A percentile compares a stretch with the other conserved stretches of the same genome.
These are phyloP conservation scores for Sordariomycetes sp. DNA, from an alignment of 2,329 filamentous ascomycete species.

Conservation along the genomic window DNA sequence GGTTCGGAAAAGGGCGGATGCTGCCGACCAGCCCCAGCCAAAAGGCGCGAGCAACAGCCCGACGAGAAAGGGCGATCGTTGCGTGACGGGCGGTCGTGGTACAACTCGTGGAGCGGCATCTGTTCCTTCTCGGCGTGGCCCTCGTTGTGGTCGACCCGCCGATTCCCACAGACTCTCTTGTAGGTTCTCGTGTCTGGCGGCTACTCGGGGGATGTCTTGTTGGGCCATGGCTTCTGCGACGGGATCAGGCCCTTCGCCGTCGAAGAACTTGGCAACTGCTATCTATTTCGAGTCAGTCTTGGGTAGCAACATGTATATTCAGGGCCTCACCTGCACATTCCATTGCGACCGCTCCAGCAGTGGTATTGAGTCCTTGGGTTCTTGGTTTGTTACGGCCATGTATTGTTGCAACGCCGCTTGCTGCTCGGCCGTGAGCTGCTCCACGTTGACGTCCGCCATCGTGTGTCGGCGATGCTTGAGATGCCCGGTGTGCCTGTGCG, in stretches of 20 bases:
- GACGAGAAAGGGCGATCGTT: slow-evolving; percentile 66
- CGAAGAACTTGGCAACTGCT: slow-evolving; percentile 94
- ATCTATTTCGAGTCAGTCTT: slow-evolving; percentile 47
- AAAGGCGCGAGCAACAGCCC: slow-evolving; percentile 75
- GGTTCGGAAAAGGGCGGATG: slow-evolving; percentile 61
- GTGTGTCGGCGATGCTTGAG: background rate
- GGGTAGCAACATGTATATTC: background rate
- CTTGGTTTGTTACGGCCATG: slow-evolving; percentile 79
- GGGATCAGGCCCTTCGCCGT: slow-evolving; percentile 80
- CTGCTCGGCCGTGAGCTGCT: slow-evolving; percentile 66
- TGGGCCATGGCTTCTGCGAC: slow-evolving; percentile 66
- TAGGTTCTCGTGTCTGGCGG: slow-evolving; percentile 65
- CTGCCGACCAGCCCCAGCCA: slow-evolving; percentile 63
- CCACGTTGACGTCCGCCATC: slow-evolving; percentile 44
- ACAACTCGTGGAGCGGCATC: slow-evolving; percentile 78
- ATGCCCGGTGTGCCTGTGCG: too few relatives aligned
- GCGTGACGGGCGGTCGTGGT: slow-evolving; percentile 61
- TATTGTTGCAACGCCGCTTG: slow-evolving; percentile 82
- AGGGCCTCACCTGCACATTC: slow-evolving; percentile 68
- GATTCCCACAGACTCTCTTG: slow-evolving; percentile 44
- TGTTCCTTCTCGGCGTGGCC: slow-evolving; percentile 23
- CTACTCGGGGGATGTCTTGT: slow-evolving; percentile 51
- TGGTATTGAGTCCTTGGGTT: slow-evolving; percentile 64
- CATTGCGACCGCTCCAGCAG: slow-evolving; percentile 82
- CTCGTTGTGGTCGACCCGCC: slow-evolving; percentile 10